These are phyloP conservation scores for Moesziomyces aphidis DNA, from an alignment of 1,284 basidiomycete species.

Conservation along the genomic window DNA sequence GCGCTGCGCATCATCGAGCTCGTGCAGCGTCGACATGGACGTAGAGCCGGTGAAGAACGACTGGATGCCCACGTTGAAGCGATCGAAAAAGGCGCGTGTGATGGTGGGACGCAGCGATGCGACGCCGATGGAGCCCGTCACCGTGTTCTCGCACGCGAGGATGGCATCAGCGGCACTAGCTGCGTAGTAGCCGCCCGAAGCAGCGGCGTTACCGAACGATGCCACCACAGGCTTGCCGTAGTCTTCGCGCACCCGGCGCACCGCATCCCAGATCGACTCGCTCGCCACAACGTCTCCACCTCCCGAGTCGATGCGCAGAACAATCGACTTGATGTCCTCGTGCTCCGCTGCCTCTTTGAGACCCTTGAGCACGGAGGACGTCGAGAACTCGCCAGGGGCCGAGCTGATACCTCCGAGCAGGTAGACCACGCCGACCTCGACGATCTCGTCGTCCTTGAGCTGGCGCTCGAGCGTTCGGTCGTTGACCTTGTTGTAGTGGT, in stretches of 20 bases:
- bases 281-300: conserved; percentile 69
- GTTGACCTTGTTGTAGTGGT: conserved; percentile 54
- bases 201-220: conserved; percentile 69
- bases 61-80: conserved; percentile 68
- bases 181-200: conserved; percentile 69
- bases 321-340: conserved; percentile 67
- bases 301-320: conserved; percentile 69
- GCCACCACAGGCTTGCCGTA: conserved; percentile 69
- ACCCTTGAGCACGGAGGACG: conserved; percentile 68
- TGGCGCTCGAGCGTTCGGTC: conserved; percentile 44
- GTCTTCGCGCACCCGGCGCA: conserved; percentile 65
- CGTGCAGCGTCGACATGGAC: conserved; percentile 64
- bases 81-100: conserved; percentile 69
- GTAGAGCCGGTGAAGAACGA: conserved; percentile 69
- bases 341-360: conserved; percentile 69
- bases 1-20: conserved; percentile 63
- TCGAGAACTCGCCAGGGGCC: conserved; percentile 61
- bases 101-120: conserved; percentile 69
- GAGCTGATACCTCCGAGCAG: conserved; percentile 67
- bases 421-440: conserved; percentile 69
- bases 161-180: conserved; percentile 65
- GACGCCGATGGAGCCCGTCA: conserved; percentile 69
- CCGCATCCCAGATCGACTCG: conserved; percentile 69
- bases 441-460: conserved; percentile 55
- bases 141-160: conserved; percentile 67